Evolutionary conservation across 306 rosid species (phyloP), one percentile per base, ranked within the genome.

Genomic region (Rosa lucieae): DNA sequence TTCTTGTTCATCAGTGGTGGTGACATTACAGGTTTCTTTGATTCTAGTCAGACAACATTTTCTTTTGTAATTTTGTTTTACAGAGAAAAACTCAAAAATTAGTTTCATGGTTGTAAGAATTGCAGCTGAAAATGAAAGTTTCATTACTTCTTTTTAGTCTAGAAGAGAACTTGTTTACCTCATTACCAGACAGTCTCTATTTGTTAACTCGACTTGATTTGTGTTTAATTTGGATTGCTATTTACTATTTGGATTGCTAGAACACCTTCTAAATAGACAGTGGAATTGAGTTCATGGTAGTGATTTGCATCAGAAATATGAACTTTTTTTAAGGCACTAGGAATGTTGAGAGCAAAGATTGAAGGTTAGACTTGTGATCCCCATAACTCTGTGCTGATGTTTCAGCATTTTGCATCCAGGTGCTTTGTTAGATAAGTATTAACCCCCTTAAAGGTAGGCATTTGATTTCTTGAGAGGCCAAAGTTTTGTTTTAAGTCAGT

Each of bases 1-100:
- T 95, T 86, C 96, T 92, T 80, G 99, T 95, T 84, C 99, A 95
- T 74, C 99, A 95, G 72, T 95, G 99, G 99, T 95, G 91, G 91
- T 96, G 81, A 88, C 14, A 47, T 61, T 62, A 20, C 79, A 76
- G 61, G 46, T 63, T 78, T 70, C 47, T 82, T 78, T 81, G 56
- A 35, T 67, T 58, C 37, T 52, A 10, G 35, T 48, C 82, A 35
- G 70, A 26, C 32, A 73, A 13, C 58, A 77, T 26, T 69, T 32
- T 18, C 35, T 43, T 29, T 75, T 62, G 84, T 76, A 78, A 84
- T 75, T 78, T 65, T 82, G 76, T 55, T 43, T 55, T 35, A n/a
- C 47, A 67, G 14, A n/a, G 7, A 52, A n/a, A 2, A 32, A 35
- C 39, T 75, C 77, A 77, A 40, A 40, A 61, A 20, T 26, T 61